These are phyloP conservation scores for Oryza brachyantha DNA, from an alignment of 176 grass and related monocot species.

Conservation along the genomic window DNA sequence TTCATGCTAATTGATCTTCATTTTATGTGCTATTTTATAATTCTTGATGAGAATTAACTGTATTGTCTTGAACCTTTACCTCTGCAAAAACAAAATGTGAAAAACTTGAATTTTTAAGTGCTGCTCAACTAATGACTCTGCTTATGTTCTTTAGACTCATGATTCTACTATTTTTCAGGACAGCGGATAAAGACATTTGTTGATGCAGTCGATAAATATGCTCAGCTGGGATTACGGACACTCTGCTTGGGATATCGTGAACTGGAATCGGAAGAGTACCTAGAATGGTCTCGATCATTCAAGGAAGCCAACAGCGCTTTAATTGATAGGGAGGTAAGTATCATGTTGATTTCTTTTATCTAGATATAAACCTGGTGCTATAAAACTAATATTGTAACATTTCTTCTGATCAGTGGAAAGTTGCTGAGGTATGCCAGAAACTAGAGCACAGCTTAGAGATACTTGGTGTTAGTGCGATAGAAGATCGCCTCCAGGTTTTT, in stretches of 20 bases:
- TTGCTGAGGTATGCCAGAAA: constrained; percentile 88
- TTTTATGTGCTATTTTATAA: constrained; percentile 13
- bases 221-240: constrained; percentile 85
- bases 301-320: constrained; percentile 85
- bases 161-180: constrained; percentile 53
- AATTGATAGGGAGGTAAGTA: constrained; percentile 80
- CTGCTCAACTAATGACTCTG: not conserved
- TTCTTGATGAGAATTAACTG: not conserved
- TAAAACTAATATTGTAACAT: constrained; percentile 21
- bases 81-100: not conserved
- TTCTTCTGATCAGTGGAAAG: constrained; percentile 69
- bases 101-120: not conserved
- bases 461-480: constrained; percentile 88
- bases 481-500: constrained; percentile 89
- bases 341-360: constrained; percentile 17
- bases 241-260: constrained; percentile 92
- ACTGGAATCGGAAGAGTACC: constrained; percentile 74
- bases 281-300: constrained; percentile 76
- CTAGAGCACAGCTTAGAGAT: constrained; percentile 90
- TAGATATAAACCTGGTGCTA: not conserved
- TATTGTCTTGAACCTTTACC: constrained; percentile 6
- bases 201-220: constrained; percentile 90
- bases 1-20: not conserved
- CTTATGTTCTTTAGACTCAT: constrained; percentile 26
- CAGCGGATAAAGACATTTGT: constrained; percentile 74